Percentiles rank a stretch among this genome's conserved stretches.
These are phyloP conservation scores for Phlyctochytrium planicorne DNA, from an alignment of 192 early-diverging fungal species.

Conservation along the genomic window DNA sequence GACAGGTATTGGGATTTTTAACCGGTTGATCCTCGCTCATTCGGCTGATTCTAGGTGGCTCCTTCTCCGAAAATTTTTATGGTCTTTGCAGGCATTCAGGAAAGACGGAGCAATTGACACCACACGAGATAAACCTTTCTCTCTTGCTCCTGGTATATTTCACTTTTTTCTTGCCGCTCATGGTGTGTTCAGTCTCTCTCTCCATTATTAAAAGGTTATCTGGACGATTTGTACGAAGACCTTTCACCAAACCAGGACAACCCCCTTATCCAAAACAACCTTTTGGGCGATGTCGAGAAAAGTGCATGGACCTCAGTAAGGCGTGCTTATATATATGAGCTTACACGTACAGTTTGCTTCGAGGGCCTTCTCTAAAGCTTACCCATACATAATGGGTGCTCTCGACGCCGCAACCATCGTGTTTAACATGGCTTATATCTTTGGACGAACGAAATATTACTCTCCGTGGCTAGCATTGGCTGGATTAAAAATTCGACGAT, in stretches of 20 bases:
- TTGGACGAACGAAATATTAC: constrained; percentile 78
- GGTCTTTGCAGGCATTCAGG: constrained; percentile 65
- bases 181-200: not conserved
- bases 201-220: not conserved
- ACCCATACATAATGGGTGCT: constrained; percentile 59
- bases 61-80: constrained; percentile 93
- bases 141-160: constrained; percentile 63
- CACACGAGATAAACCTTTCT: constrained; percentile 58
- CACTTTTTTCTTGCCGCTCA: constrained; percentile 62
- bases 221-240: not conserved
- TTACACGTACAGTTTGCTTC: not conserved
- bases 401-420: constrained; percentile 65
- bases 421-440: constrained; percentile 81
- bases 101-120: not conserved
- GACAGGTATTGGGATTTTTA: constrained; percentile 52
- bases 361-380: no score
- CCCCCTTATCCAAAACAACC: not conserved
- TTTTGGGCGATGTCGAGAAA: not conserved
- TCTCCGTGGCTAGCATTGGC: constrained; percentile 80
- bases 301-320: not conserved
- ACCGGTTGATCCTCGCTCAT: not conserved
- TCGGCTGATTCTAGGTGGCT: constrained; percentile 54
- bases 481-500: constrained; percentile 74
- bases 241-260: no score
- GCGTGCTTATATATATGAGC: not conserved